These are phyloP conservation scores for Plenodomus lindquistii DNA, from an alignment of 2,329 filamentous ascomycete species.

Conservation along the genomic window DNA sequence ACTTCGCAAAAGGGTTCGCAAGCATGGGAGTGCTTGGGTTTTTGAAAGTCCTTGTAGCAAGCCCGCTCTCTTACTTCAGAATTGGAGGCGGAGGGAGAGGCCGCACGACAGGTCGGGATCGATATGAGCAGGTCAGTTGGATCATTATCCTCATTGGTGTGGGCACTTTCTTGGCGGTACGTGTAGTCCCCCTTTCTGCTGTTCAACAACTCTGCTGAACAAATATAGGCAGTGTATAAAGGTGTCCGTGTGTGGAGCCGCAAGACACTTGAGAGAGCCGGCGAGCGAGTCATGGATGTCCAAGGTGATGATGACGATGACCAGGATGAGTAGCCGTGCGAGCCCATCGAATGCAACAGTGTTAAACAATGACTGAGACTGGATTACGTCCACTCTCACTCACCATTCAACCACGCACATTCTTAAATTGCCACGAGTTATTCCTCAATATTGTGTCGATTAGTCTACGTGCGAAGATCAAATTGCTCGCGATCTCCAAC, in stretches of 20 bases:
- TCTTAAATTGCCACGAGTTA: slow-evolving; percentile 90
- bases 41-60: slow-evolving; percentile 75
- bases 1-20: slow-evolving; percentile 89
- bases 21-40: slow-evolving; percentile 86
- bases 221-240: slow-evolving; percentile 73
- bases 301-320: slow-evolving; percentile 62
- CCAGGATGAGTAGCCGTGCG: slow-evolving; percentile 47
- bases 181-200: slow-evolving; percentile 36
- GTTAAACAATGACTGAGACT: background rate
- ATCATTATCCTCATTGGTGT: slow-evolving; percentile 79
- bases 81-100: slow-evolving; percentile 62
- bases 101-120: slow-evolving; percentile 68
- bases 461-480: slow-evolving; percentile 92
- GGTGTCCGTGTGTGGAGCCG: slow-evolving; percentile 74
- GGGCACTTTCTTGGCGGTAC: slow-evolving; percentile 74
- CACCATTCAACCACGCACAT: slow-evolving; percentile 67
- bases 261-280: slow-evolving; percentile 73
- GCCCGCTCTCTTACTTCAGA: slow-evolving; percentile 76
- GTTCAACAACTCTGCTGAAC: slow-evolving; percentile 13
- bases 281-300: slow-evolving; percentile 84
- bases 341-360: background rate
- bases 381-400: background rate
- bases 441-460: slow-evolving; percentile 80
- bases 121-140: slow-evolving; percentile 79
- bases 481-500: slow-evolving; percentile 40